A percentile compares a stretch with the other conserved stretches of the same genome.
phyloP scores from a whole-genome alignment of 2,329 filamentous ascomycete species.

The Talaromyces pinophilus region DNA sequence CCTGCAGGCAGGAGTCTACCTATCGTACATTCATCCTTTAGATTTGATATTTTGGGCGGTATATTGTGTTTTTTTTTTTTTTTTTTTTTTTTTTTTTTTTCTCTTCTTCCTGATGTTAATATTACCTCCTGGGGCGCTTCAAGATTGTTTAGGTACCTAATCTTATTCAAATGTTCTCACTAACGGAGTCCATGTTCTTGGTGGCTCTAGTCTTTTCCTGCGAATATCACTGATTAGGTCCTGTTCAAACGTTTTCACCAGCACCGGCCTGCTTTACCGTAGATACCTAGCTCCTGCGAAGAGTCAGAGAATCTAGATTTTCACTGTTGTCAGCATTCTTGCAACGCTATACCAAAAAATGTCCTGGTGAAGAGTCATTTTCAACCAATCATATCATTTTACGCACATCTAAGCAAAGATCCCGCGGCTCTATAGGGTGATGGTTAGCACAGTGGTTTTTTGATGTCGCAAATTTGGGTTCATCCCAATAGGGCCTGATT shows the following conservation, averaged over 20 bases:
- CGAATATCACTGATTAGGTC: no score
- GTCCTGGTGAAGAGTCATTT: not conserved
- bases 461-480: not conserved
- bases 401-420: not conserved
- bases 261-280: not conserved
- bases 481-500: not conserved
- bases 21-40: not conserved
- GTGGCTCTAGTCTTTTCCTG: no score
- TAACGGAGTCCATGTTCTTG: no score
- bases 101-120: not conserved
- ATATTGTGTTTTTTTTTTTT: not conserved
- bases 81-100: not conserved
- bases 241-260: not conserved
- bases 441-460: constrained; percentile 4
- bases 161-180: no score
- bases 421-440: not conserved
- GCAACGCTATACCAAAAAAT: not conserved
- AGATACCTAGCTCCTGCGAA: not conserved
- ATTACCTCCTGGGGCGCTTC: not conserved
- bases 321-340: not conserved
- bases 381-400: not conserved
- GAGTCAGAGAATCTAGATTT: not conserved
- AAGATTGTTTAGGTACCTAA: not conserved
- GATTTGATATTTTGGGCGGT: not conserved
- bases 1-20: not conserved